phyloP scores from a whole-genome alignment of 2,329 filamentous ascomycete species.

The Xylariaceae sp. region DNA sequence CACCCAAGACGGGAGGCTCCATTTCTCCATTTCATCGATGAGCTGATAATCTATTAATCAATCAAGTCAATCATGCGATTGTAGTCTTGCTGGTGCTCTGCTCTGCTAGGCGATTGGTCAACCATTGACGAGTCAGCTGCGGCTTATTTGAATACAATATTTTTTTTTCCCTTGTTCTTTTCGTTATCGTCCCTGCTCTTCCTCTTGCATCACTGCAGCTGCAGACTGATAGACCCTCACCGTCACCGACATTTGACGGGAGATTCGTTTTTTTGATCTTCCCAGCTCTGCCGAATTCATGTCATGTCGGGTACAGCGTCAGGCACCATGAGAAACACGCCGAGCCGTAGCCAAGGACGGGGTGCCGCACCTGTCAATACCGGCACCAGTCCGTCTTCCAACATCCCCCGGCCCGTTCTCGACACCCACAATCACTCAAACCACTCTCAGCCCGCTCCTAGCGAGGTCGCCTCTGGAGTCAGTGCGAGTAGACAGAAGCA shows the following conservation, averaged over 20 bases:
- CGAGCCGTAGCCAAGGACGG: conserved; percentile 62
- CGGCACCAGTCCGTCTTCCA: conserved; percentile 64
- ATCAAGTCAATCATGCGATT: too few relatives aligned
- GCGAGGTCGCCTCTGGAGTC: conserved; percentile 68
- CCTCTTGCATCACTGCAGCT: too few relatives aligned
- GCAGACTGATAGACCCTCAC: background rate
- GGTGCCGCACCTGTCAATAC: conserved; percentile 55
- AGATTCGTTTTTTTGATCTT: conserved; percentile 15
- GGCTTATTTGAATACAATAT: too few relatives aligned
- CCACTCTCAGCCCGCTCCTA: conserved; percentile 47
- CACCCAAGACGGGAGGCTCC: too few relatives aligned
- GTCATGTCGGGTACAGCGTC: conserved; percentile 63
- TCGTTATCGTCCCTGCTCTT: too few relatives aligned
- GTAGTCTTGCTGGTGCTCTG: too few relatives aligned
- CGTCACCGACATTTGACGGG: conserved; percentile 3
- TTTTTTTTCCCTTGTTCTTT: background rate
- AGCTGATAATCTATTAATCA: too few relatives aligned
- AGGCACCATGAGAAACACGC: conserved; percentile 70
- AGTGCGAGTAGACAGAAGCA: conserved; percentile 96
- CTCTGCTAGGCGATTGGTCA: too few relatives aligned
- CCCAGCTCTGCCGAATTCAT: conserved; percentile 31
- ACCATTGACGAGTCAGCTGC: too few relatives aligned
- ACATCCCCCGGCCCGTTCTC: conserved; percentile 72
- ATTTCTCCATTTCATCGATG: too few relatives aligned
- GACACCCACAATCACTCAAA: conserved; percentile 50